These are phyloP conservation scores for Diaporthe capsici DNA, from an alignment of 2,329 filamentous ascomycete species.

Conservation along the genomic window DNA sequence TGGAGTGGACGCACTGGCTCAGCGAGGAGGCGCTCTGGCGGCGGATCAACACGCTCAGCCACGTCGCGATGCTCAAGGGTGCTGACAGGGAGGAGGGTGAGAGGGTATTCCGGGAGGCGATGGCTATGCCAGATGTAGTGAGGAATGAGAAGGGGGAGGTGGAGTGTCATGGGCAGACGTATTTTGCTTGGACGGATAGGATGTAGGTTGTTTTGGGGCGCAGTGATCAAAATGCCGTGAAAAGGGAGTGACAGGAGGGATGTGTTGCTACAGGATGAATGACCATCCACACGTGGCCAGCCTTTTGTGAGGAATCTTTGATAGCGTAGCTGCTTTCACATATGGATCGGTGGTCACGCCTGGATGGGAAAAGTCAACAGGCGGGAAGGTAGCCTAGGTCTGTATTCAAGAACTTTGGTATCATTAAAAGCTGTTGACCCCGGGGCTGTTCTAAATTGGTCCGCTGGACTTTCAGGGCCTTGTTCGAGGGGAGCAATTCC, in stretches of 20 bases:
- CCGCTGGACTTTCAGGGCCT: background rate
- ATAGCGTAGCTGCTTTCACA: background rate
- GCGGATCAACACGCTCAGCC: constrained; percentile 76
- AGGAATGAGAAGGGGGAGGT: constrained; percentile 74
- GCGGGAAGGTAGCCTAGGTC: background rate
- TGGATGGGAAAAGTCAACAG: background rate
- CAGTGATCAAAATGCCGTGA: background rate
- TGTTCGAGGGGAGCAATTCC: too few relatives aligned
- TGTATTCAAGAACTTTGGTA: background rate
- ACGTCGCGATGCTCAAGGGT: constrained; percentile 72
- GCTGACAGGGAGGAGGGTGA: constrained; percentile 63
- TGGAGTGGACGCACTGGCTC: constrained; percentile 72
- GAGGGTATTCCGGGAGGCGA: constrained; percentile 65
- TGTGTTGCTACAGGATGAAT: background rate
- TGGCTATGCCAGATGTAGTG: constrained; percentile 67
- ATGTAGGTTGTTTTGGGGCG: constrained; percentile 49
- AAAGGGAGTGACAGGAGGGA: background rate
- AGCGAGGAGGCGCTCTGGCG: constrained; percentile 73
- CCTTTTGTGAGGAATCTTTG: too few relatives aligned
- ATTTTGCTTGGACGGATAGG: constrained; percentile 72
- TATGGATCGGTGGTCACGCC: background rate
- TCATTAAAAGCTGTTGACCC: background rate
- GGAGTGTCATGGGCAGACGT: constrained; percentile 74
- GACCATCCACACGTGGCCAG: too few relatives aligned
- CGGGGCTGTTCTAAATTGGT: background rate